Evolutionary conservation across 2,329 filamentous ascomycete species (phyloP), one percentile per base, ranked within the genome.

Genomic region (Colletotrichum endophyticum): DNA sequence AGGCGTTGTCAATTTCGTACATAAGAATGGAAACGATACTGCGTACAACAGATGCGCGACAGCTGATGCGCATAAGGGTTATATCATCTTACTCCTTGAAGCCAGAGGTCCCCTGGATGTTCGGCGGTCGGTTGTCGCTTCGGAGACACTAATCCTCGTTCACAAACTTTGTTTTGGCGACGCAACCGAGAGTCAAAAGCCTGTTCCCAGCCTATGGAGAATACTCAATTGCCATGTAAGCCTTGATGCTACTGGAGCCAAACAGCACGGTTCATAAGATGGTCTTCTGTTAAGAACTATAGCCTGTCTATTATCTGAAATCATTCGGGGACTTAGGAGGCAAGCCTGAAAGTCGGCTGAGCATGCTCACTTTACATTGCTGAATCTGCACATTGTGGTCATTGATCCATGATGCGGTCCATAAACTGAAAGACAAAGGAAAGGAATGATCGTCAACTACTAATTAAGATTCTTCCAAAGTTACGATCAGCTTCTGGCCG

Each of bases 401-500:
- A 53, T 22, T 13, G n/a, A 53, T 13, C 6, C 6, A 22, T 6
- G 11, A 53, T 53, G n/a, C n/a, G 6, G 6, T n/a, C 11, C n/a
- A 22, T 53, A 8, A 6, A 22, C n/a, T 13, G 6, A 3, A 53
- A 5, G n/a, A 53, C n/a, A 1, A 53, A 53, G n/a, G 4, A 53
- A 16, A 59, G 0, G 3, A 28, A 12, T 8, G 3, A 59, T 30
- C 4, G 27, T 6, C 7, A n/a, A 19, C 27, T 59, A 8, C 15
- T 32, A 3, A 12, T 44, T 27, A 67, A 19, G 66, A 30, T 15
- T 56, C 44, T 13, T 28, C 44, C 27, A 68, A 22, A 6, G 44
- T 22, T 56, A 68, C 28, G 6, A 68, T 22, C 6, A 68, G 66
- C 44, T 56, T 68, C 66, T 68, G 15, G 13, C 66, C 39, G 6